Conservation (phyloP, 306 rosid species). For the Abrus precatorius region DNA sequence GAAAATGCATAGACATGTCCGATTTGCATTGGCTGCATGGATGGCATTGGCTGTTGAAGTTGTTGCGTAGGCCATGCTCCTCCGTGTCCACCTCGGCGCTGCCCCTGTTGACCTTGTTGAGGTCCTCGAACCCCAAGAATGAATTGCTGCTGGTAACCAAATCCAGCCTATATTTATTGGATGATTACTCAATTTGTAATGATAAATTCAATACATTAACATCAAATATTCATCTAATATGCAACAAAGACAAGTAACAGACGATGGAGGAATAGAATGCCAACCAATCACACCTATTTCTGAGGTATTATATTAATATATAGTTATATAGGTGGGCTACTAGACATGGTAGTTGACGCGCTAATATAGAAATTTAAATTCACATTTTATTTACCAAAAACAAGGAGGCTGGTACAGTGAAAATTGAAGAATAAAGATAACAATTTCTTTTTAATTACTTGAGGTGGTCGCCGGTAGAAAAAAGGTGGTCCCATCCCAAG, state of each 20-base stretch:
- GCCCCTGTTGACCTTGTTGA: slow-evolving; percentile 67
- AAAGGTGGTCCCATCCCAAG: slow-evolving; percentile 63
- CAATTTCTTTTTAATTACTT: slow-evolving; percentile 40
- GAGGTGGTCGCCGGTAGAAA: slow-evolving; percentile 63
- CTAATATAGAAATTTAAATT: slow-evolving; percentile 10
- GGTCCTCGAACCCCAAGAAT: slow-evolving; percentile 61
- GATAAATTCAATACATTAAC: neutral
- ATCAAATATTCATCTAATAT: slow-evolving; percentile 5
- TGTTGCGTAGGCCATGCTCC: slow-evolving; percentile 52
- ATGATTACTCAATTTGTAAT: neutral
- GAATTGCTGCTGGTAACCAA: slow-evolving; percentile 69
- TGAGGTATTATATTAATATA: neutral
- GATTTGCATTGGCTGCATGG: slow-evolving; percentile 51
- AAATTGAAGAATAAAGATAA: neutral
- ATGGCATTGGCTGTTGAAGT: slow-evolving; percentile 34
- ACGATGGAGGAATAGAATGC: slow-evolving; percentile 9
- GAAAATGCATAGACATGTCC: slow-evolving; percentile 52
- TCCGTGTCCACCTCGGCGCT: slow-evolving; percentile 61
- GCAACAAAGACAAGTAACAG: slow-evolving; percentile 3
- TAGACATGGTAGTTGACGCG: neutral
- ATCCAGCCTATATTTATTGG: slow-evolving; percentile 54
- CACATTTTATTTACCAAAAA: slow-evolving; percentile 10
- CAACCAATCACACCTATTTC: neutral
- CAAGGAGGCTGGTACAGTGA: neutral
- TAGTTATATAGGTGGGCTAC: neutral